Base-by-base conservation (phyloP, 1,284 basidiomycete species). In the Mycena sp. region DNA sequence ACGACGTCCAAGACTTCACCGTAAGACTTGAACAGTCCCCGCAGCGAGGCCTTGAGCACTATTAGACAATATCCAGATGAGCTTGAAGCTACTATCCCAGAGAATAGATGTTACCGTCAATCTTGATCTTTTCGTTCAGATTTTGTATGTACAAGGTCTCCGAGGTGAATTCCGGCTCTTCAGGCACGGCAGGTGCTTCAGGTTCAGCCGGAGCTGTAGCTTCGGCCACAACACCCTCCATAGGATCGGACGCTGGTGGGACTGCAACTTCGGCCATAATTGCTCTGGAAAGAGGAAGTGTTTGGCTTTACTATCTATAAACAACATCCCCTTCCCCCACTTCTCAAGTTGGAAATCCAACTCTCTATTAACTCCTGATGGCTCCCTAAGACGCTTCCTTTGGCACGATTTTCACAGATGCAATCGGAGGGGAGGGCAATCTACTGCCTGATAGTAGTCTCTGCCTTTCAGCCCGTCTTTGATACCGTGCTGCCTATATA, bases 81-180 rank as follows among this genome's bases (percentile, higher is more conserved):
- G 29, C 32, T 10, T 30, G 29, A 19, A 43, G 32, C n/a, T 41
- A 37, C 32, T 9, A 14, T 35, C 7, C 32, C 32, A 58, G 46
- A 23, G 57, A 17, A 76, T 30, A 50, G 23, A 26, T 25, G 82
- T 63, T 61, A 94, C 93, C 89, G 68, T 89, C 87, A 58, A 96
- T 83, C 78, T 94, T 94, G 69, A 99, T 94, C 80, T 94, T 95
- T 82, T 99, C 97, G 77, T 99, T 99, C 73, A 99, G 81, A 78
- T 99, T 99, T 78, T 98, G 94, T 71, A 99, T 90, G 76, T 99
- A 99, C 41, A 99, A 83, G 17, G 97, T 99, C 78, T 97, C 94
- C 48, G 89, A 87, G 35, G 83, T 83, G 67, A 78, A 64, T 70
- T 89, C 86, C 19, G 78, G 73, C 56, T 83, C 80, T 29, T 68